Evolutionary conservation across 2,329 filamentous ascomycete genomes (phyloP).

Genomic region (Drechslerella dactyloides): DNA sequence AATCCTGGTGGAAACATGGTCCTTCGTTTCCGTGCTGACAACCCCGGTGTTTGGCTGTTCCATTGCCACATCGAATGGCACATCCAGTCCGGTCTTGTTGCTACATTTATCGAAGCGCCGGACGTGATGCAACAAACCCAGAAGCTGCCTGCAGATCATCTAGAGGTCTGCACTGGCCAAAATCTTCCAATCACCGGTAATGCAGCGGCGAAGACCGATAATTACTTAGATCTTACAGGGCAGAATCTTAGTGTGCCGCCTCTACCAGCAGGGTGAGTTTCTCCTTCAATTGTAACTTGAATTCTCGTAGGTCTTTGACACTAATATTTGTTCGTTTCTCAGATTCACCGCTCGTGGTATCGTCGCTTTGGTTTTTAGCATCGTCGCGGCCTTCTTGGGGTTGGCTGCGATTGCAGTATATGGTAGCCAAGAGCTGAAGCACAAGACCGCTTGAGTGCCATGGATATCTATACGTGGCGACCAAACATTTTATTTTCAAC

Average conservation of each 20-base stretch:
- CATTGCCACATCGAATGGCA: slow-evolving; percentile 78
- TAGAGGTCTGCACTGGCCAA: slow-evolving; percentile 61
- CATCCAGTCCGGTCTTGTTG: slow-evolving; percentile 69
- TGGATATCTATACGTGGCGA: no score
- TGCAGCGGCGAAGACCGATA: slow-evolving; percentile 72
- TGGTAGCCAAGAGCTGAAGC: slow-evolving; percentile 60
- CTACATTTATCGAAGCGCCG: slow-evolving; percentile 70
- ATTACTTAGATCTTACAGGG: slow-evolving; percentile 70
- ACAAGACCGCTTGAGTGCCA: slow-evolving; percentile 20
- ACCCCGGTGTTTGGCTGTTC: slow-evolving; percentile 66
- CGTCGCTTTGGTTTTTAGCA: slow-evolving; percentile 76
- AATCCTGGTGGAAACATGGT: slow-evolving; percentile 72
- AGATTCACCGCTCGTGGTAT: slow-evolving; percentile 73
- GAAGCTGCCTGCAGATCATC: slow-evolving; percentile 68
- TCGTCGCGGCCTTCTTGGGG: slow-evolving; percentile 71
- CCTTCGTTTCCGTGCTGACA: slow-evolving; percentile 71
- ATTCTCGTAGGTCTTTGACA: not conserved
- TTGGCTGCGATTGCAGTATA: slow-evolving; percentile 73
- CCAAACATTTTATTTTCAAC: no score
- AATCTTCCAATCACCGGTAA: slow-evolving; percentile 68
- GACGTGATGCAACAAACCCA: slow-evolving; percentile 67
- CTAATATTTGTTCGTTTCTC: slow-evolving; percentile 10
- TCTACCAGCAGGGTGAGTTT: slow-evolving; percentile 69
- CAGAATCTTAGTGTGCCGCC: slow-evolving; percentile 65
- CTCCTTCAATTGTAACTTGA: no score